phyloP scores from a whole-genome alignment of 2,329 filamentous ascomycete genomes.

The Magnaporthiopsis poae region DNA sequence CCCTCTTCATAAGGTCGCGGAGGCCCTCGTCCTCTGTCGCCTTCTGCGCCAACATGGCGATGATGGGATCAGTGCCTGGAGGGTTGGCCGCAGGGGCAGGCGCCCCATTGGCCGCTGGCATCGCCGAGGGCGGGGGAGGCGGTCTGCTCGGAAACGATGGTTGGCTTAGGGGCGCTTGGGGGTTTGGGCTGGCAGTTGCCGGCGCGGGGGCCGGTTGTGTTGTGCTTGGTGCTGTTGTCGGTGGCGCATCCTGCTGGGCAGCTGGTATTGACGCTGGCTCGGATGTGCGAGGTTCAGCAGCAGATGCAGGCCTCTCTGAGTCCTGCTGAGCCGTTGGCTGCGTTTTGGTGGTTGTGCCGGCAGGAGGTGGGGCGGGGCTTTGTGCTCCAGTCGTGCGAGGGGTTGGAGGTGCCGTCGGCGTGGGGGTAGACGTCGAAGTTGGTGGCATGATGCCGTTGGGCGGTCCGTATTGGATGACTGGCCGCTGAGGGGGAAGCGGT shows the following conservation, averaged over 20 bases:
- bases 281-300: neutral
- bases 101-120: constrained; percentile 12
- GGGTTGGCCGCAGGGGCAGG: constrained; percentile 17
- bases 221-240: neutral
- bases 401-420: constrained; percentile 9
- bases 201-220: neutral
- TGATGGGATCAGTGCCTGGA: constrained; percentile 58
- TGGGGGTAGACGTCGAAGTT: constrained; percentile 24
- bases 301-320: neutral
- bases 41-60: constrained; percentile 65
- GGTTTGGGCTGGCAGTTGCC: constrained; percentile 11
- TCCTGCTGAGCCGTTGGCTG: constrained; percentile 10
- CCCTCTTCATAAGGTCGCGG: constrained; percentile 72
- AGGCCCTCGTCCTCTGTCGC: constrained; percentile 64
- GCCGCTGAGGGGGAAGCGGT: constrained; percentile 33
- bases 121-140: constrained; percentile 11
- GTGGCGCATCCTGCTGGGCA: constrained; percentile 7
- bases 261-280: neutral
- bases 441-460: constrained; percentile 53
- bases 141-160: constrained; percentile 11
- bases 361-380: constrained; percentile 8
- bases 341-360: constrained; percentile 10
- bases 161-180: constrained; percentile 21
- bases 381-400: constrained; percentile 17
- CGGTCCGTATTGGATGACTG: constrained; percentile 56